Evolutionary conservation across 2,329 filamentous ascomycete species (phyloP), one percentile per base, ranked within the genome.

Genomic region (Pleurostoma richardsiae): DNA sequence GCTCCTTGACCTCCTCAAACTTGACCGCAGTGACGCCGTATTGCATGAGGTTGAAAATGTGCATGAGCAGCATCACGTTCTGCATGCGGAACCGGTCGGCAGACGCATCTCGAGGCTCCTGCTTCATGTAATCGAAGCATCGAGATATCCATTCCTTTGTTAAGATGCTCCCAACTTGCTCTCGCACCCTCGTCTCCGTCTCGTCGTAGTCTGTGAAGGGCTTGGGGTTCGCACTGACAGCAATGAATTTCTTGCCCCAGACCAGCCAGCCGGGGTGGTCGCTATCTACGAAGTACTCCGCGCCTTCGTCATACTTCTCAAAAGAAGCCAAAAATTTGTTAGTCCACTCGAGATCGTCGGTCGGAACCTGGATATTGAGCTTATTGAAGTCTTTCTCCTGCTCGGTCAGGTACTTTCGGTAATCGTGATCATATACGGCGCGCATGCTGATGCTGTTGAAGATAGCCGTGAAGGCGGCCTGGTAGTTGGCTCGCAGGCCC

Each of bases 261-360:
- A 95, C 90, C 19, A 99, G 77, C 95, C 95, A 99, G 30, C 94
- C 94, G 4, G 92, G 90, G 61, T 95, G 88, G 61, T 97, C 92
- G 46, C 83, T 80, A 60, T 99, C 94, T 41, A 97, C 83, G 62
- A 91, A 95, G 64, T 95, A 96, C 52, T 95, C 84, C 0, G 89
- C 85, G 30, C 83, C 57, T n/a, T n/a, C n/a, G n/a, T 36, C 31
- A 36, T 36, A 83, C 42, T 86, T 77, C 7, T 84, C 83, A 63
- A 99, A 99, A 26, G 81, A 78, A 2, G 82, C 77, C 1, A 99
- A 73, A 59, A 90, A 95, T 28, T 84, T 79, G 46, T 84, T 66
- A 0, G 94, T 99, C 77, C 89, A 96, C 6, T 80, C 73, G 0
- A 83, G 76, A 56, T 96, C 86, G 33, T 89, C 82, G n/a, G 78